Percentiles rank a stretch among this genome's conserved stretches.
These are phyloP conservation scores for Breviolum minutum DNA, from an alignment of 73 alveolate species.

Conservation along the genomic window DNA sequence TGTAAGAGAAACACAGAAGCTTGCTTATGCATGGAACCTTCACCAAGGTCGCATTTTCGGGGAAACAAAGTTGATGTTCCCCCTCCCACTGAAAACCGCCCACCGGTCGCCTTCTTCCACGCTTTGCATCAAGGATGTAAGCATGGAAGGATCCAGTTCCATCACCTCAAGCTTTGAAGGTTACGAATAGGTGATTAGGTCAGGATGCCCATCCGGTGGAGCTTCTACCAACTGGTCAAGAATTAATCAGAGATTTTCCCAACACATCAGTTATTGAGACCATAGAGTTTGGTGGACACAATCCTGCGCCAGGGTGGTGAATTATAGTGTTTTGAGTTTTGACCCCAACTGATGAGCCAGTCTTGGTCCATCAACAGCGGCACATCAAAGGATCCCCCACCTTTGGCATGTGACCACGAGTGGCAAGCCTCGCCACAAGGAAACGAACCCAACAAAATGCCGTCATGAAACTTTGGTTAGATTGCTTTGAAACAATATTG, in stretches of 20 bases:
- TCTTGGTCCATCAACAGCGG: too few species aligned
- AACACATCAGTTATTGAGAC: too few species aligned
- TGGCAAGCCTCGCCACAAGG: slow-evolving; percentile 40
- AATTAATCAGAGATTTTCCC: too few species aligned
- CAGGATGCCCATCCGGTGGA: not conserved
- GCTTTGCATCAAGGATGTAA: slow-evolving; percentile 71
- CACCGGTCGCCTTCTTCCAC: slow-evolving; percentile 59
- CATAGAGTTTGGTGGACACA: too few species aligned
- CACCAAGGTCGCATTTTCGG: too few species aligned
- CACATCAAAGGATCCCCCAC: not conserved
- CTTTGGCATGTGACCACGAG: slow-evolving; percentile 94
- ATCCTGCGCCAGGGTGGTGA: too few species aligned
- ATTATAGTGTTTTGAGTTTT: too few species aligned
- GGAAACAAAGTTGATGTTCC: too few species aligned
- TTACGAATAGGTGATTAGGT: not conserved
- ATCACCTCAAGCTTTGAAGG: slow-evolving; percentile 38
- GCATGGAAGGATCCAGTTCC: slow-evolving; percentile 66
- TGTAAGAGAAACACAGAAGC: too few species aligned
- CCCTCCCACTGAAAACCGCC: not conserved
- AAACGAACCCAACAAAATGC: not conserved
- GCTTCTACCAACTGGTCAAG: too few species aligned
- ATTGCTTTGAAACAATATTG: not conserved
- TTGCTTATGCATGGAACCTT: too few species aligned
- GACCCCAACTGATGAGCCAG: too few species aligned
- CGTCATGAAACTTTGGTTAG: not conserved